Conservation (phyloP, 2,329 filamentous ascomycete genomes). For the Xylaria sp. region DNA sequence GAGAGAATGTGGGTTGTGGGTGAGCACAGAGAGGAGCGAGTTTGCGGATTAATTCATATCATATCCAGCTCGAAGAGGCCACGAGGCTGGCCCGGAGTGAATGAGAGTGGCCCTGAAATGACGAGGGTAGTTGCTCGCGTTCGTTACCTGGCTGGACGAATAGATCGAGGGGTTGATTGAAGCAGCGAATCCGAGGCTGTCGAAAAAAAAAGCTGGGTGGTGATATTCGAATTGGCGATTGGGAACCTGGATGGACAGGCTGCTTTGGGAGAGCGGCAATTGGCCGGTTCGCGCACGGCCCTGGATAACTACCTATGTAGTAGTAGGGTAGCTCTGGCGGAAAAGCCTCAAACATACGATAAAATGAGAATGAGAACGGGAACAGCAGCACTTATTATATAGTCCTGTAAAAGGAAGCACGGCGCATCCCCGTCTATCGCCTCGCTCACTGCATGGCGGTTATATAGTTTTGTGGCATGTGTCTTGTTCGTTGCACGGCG, state of each 20-base stretch:
- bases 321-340: background rate
- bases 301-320: background rate
- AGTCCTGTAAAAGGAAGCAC: background rate
- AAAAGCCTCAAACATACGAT: background rate
- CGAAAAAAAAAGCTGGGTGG: conserved; percentile 12
- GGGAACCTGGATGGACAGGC: conserved; percentile 36
- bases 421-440: background rate
- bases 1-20: background rate
- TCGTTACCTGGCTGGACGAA: too few relatives aligned
- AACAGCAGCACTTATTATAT: too few relatives aligned
- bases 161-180: background rate
- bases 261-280: background rate
- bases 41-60: background rate
- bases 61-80: background rate
- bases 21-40: too few relatives aligned
- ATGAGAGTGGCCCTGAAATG: background rate
- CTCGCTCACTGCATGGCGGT: too few relatives aligned
- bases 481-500: background rate
- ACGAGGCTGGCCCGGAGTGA: background rate
- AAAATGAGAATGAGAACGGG: too few relatives aligned
- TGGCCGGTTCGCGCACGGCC: conserved; percentile 4
- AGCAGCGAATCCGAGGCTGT: background rate
- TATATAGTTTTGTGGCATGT: background rate
- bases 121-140: background rate
- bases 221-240: conserved; percentile 8